These are phyloP conservation scores for Plantago rigida DNA, from an alignment of 305 asterid genomes.

Conservation along the genomic window DNA sequence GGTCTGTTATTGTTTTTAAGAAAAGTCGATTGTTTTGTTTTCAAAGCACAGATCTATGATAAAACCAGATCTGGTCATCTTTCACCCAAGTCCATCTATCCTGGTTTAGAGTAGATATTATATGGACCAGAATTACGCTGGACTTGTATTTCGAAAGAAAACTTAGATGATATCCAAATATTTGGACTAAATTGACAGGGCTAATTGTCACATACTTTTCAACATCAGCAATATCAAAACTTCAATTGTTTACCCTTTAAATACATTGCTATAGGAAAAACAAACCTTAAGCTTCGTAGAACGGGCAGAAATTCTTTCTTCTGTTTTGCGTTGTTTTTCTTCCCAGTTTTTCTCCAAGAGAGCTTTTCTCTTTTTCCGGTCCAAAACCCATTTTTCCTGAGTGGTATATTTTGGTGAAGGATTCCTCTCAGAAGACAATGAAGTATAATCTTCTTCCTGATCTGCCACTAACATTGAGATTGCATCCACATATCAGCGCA, in stretches of 20 bases:
- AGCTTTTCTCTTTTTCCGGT: conserved; percentile 57
- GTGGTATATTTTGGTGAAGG: conserved; percentile 77
- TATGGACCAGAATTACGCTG: too few relatives aligned
- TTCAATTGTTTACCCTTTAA: conserved; percentile 2
- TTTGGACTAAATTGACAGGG: too few relatives aligned
- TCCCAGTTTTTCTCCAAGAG: conserved; percentile 59
- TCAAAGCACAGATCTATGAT: too few relatives aligned
- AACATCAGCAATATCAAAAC: too few relatives aligned
- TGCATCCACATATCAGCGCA: conserved; percentile 26
- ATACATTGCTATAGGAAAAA: conserved; percentile 15
- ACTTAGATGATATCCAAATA: too few relatives aligned
- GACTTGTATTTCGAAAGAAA: too few relatives aligned
- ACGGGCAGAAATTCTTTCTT: conserved; percentile 61
- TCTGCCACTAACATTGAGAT: conserved; percentile 45
- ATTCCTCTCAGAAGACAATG: conserved; percentile 42
- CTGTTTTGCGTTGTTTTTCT: conserved; percentile 64
- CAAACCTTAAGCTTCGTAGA: conserved; percentile 75
- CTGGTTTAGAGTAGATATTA: too few relatives aligned
- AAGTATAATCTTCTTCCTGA: conserved; percentile 54
- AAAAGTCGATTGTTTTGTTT: too few relatives aligned
- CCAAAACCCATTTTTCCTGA: conserved; percentile 69
- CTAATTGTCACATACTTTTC: too few relatives aligned
- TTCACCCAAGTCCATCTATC: too few relatives aligned
- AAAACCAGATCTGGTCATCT: too few relatives aligned
- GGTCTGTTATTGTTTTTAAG: too few relatives aligned